These are phyloP conservation scores for Barnettozyma siamensis DNA, from an alignment of 805 yeast species.

Conservation along the genomic window DNA sequence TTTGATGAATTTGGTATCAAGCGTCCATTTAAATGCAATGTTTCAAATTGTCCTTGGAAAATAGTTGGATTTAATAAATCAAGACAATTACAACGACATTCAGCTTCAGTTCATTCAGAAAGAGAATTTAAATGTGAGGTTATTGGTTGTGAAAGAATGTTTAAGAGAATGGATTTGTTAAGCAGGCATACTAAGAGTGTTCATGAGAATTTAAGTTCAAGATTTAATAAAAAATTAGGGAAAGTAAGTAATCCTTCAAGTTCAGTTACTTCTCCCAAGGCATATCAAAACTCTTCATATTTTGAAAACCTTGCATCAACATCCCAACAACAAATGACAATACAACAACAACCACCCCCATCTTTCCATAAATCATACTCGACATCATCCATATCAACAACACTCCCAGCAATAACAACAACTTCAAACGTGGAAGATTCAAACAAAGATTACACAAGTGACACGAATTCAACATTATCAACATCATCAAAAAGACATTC, in stretches of 20 bases:
- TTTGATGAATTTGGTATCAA: conserved; percentile 28
- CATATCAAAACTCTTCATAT: too few relatives aligned
- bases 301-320: background rate
- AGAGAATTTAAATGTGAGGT: conserved; percentile 61
- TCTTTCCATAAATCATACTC: background rate
- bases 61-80: conserved; percentile 34
- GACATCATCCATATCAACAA: background rate
- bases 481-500: background rate
- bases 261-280: conserved; percentile 2
- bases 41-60: conserved; percentile 35
- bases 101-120: conserved; percentile 21
- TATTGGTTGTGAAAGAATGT: conserved; percentile 66
- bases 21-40: conserved; percentile 31
- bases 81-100: conserved; percentile 32
- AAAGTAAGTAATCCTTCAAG: conserved; percentile 7
- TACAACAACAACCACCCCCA: conserved; percentile 4
- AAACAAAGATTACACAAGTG: background rate
- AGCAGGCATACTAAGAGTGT: conserved; percentile 31
- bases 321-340: too few relatives aligned
- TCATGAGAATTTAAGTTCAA: conserved; percentile 34
- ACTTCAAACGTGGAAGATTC: background rate
- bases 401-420: background rate
- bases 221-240: conserved; percentile 31
- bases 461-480: background rate
- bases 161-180: conserved; percentile 37